Base-by-base conservation (phyloP, 768 basidiomycete species). In the Naganishia vishniacii region DNA sequence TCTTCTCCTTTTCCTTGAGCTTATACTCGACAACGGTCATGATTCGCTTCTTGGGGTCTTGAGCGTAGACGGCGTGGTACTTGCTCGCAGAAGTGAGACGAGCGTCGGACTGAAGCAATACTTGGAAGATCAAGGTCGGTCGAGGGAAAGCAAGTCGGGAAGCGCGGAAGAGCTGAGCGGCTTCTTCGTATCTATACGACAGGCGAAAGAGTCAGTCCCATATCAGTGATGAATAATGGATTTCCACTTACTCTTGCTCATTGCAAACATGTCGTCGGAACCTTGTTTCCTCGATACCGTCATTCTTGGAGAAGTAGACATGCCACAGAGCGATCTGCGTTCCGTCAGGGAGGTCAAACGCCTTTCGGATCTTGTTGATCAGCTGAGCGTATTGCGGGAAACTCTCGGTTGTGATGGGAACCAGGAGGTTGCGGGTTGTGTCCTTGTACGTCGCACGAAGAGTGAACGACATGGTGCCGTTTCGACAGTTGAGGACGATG, bases 381-480 rank as follows among this genome's bases (percentile, higher is more conserved):
- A 77, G 64, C 23, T 73, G 68, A 0, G 46, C 53, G 47, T 73
- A 74, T 2, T 67, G 63, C 8, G 75, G 75, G 64, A 77, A 73
- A 20, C 65, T 61, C 9, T 72, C 68, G 34, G 13, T 34, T 4
- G 16, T 40, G 47, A 75, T 73, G 18, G 53, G 53, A 25, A 56
- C 37, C 26, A 68, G 56, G 45, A 77, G 65, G 51, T 69, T 71
- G 28, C 73, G 45, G 26, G 74, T 77, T 65, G 73, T 72, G 51
- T 75, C 74, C 60, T 70, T 70, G 63, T 73, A 68, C 12, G 75
- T 74, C 12, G 75, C 75, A 64, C 73, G 74, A 68, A 75, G 70
- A 44, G 73, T 69, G 65, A 77, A 74, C 66, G 65, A 15, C 65
- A 66, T 66, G 60, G 8, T 62, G 47, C 8, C 47, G 13, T 25